Evolutionary conservation across 768 basidiomycete species (phyloP), one percentile per base, ranked within the genome.

Genomic region (Pulveroboletus sp.): DNA sequence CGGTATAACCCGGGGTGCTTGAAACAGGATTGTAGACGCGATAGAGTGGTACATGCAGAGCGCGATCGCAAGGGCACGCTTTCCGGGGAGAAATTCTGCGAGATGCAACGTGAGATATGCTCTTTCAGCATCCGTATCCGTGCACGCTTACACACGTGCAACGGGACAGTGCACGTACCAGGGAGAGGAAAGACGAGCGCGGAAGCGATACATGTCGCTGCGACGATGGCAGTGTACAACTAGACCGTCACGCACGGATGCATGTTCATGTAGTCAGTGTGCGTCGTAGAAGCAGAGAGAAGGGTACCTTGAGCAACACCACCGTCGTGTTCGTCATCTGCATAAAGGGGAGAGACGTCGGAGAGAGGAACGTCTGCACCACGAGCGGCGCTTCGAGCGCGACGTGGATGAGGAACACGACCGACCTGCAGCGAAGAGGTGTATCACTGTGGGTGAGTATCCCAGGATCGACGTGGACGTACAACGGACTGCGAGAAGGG

Each of bases 321-420:
- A 91, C 43, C 0, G 88, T 80, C 6, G 90, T 92, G 71, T 93
- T 93, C 58, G 84, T 91, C 57, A 90, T 74, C 63, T 89, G 80
- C 48, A 91, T 57, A 65, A 93, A 90, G 0, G 90, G 90, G 17
- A 92, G 65, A 14, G 66, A 71, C 15, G 67, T 58, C 1, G 87
- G 82, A 0, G 81, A 74, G 71, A 79, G 80, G 15, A 91, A 68
- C 6, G 89, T 87, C 64, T 91, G 89, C 30, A 93, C 67, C 4
- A 83, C 88, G 18, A 93, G 63, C 0, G 90, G 90, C 6, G 80
- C 76, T 64, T 93, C 90, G 49, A 91, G 71, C 6, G 84, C 86
- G 58, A 89, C 79, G 59, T 93, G 90, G 27, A 92, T 69, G 35
- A 93, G 72, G 68, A 92, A 93, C 2, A 90, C 75, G 17, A 71